Conservation (phyloP, 108 stramenopile genomes). For the Cylindrotheca closterium region DNA sequence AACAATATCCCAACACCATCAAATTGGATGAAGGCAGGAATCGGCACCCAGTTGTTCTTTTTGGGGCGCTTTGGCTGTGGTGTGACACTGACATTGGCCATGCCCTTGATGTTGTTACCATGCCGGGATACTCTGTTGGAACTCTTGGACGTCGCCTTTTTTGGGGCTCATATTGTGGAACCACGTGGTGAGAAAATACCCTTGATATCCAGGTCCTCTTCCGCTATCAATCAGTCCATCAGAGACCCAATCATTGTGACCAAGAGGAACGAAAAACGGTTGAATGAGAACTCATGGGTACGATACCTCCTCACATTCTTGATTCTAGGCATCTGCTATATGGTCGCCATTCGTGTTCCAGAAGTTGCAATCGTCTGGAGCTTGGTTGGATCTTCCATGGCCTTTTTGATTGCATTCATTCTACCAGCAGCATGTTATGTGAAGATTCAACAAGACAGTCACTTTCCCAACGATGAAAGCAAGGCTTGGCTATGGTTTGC, state of each 20-base stretch:
- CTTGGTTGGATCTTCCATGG: constrained; percentile 69
- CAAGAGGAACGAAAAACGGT: background rate
- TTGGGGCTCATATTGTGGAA: constrained; percentile 20
- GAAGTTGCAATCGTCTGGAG: constrained; percentile 79
- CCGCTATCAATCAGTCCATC: background rate
- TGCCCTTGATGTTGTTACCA: constrained; percentile 72
- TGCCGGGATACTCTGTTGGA: constrained; percentile 54
- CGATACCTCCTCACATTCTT: constrained; percentile 53
- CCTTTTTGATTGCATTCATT: constrained; percentile 73
- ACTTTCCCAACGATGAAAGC: constrained; percentile 1
- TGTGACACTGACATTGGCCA: constrained; percentile 55
- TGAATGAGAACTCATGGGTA: constrained; percentile 22
- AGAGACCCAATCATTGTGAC: background rate
- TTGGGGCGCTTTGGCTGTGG: constrained; percentile 73
- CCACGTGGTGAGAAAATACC: constrained; percentile 18
- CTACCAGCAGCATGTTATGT: constrained; percentile 56
- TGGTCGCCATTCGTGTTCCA: constrained; percentile 60
- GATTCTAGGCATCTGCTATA: constrained; percentile 50
- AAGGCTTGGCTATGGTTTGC: constrained; percentile 26
- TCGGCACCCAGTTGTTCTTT: constrained; percentile 34
- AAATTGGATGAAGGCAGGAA: constrained; percentile 11
- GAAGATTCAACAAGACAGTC: constrained; percentile 29
- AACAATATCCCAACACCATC: constrained; percentile 37
- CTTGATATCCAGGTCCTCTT: background rate
- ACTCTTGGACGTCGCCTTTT: constrained; percentile 26